Evolutionary conservation across 371 early-diverging fungal genomes (phyloP).

Genomic region (Parasitella parasitica): DNA sequence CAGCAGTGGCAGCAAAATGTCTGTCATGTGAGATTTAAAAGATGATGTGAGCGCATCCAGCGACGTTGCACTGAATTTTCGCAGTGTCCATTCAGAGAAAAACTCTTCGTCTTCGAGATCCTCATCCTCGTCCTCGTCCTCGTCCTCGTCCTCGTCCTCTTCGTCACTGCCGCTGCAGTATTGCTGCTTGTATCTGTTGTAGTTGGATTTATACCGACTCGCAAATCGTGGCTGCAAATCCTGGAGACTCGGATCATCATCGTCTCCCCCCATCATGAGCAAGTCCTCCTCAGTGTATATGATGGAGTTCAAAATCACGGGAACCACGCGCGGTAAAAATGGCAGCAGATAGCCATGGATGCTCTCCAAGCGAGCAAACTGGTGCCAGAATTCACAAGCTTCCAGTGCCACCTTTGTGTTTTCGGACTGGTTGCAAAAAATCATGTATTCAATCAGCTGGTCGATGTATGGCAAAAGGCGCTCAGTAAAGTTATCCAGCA

Average conservation of each 20-base stretch:
- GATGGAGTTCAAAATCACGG: conserved; percentile 85
- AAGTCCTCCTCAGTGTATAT: conserved; percentile 91
- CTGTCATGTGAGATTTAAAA: conserved; percentile 74
- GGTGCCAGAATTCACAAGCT: conserved; percentile 97
- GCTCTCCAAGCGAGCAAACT: conserved; percentile 81
- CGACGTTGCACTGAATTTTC: conserved; percentile 95
- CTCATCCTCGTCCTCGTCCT: conserved; percentile 82
- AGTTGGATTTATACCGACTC: conserved; percentile 43
- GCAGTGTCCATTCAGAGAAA: conserved; percentile 90
- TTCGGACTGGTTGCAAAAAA: conserved; percentile 78
- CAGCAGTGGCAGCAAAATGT: conserved; percentile 76
- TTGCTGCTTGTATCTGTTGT: conserved; percentile 5
- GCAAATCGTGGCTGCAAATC: conserved; percentile 78
- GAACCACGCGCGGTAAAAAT: conserved; percentile 73
- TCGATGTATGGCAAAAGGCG: conserved; percentile 75
- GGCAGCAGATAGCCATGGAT: conserved; percentile 72
- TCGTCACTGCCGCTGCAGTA: conserved; percentile 26
- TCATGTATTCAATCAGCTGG: conserved; percentile 87
- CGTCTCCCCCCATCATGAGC: conserved; percentile 65
- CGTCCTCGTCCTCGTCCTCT: conserved; percentile 58
- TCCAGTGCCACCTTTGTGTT: conserved; percentile 87
- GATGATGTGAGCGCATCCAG: conserved; percentile 85
- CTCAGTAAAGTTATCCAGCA: conserved; percentile 80
- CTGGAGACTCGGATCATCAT: conserved; percentile 66
- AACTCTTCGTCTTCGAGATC: conserved; percentile 91